These are phyloP conservation scores for Blastobotrys indianensis DNA, from an alignment of 1,139 yeast species.

Conservation along the genomic window DNA sequence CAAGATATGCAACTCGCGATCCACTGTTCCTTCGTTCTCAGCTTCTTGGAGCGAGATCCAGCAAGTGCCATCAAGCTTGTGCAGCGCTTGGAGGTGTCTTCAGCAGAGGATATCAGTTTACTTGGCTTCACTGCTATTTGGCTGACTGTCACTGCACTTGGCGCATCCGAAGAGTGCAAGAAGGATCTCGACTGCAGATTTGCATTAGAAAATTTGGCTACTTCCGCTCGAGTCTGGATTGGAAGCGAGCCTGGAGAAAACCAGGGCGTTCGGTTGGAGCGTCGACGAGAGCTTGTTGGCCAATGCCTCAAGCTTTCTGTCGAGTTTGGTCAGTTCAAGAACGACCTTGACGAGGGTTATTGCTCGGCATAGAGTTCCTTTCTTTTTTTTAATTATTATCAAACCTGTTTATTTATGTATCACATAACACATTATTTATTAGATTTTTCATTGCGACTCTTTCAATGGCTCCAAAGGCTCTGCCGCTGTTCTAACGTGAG, in stretches of 20 bases:
- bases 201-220: slow-evolving; percentile 26
- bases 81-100: slow-evolving; percentile 18
- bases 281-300: slow-evolving; percentile 31
- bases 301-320: slow-evolving; percentile 30
- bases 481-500: neutral
- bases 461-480: neutral
- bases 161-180: slow-evolving; percentile 15
- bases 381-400: slow-evolving; percentile 3
- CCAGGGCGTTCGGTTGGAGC: slow-evolving; percentile 27
- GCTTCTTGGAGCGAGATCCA: slow-evolving; percentile 21
- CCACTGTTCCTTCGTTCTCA: slow-evolving; percentile 24
- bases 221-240: slow-evolving; percentile 33
- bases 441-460: neutral
- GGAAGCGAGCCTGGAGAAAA: slow-evolving; percentile 34
- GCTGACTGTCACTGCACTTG: slow-evolving; percentile 17
- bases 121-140: slow-evolving; percentile 33
- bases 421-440: neutral
- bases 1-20: slow-evolving; percentile 27
- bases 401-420: neutral
- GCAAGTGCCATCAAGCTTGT: slow-evolving; percentile 19
- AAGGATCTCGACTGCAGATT: slow-evolving; percentile 3
- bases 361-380: slow-evolving; percentile 12
- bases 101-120: slow-evolving; percentile 29
- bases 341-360: slow-evolving; percentile 27
- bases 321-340: slow-evolving; percentile 28